Evolutionary conservation across 495 filamentous ascomycete species (phyloP), one percentile per base, ranked within the genome.

Genomic region (Podospora pseudoanserina): DNA sequence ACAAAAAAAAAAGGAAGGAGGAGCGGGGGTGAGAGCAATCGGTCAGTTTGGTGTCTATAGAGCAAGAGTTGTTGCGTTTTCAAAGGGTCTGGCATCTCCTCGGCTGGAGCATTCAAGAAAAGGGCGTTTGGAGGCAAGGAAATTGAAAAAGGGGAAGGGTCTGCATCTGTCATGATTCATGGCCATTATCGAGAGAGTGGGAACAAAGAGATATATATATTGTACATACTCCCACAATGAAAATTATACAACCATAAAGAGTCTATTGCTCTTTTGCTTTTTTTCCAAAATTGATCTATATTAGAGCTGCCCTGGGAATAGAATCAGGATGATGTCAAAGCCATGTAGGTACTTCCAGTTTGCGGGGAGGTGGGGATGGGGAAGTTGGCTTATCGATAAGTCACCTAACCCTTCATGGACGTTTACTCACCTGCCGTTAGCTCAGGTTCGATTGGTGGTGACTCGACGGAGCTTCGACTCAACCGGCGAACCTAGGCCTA

Each of bases 381-480:
- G 34, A 11, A 11, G 7, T 13, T 49, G 39, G 11, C n/a, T 26
- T 58, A 58, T 58, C 55, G 55, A 58, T 58, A 58, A 58, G 55
- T n/a, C 13, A 20, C 7, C 30, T 58, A n/a, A 5, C 4, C 3
- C 49, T 5, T 15, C 6, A 13, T 13, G 20, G 39, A 30, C 1
- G 55, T 65, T 65, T 64, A 61, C 62, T 69, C 28, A 63, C 67
- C 58, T 49, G 32, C 18, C 28, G 19, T 27, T 34, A 6, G 18
- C 16, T 32, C 23, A 23, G 1, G 23, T 5, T 27, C 59, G 60
- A 70, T 71, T 71, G 71, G 67, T 65, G 64, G 70, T 75, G 73
- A 75, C 73, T 75, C 69, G 39, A 69, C 59, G 44, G 39, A 67
- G 64, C 65, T 71, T 71, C 72, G 76, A 77, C 75, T 78, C 75